Conservation (phyloP, 2,329 filamentous ascomycete genomes). For the Bisporella sp. region DNA sequence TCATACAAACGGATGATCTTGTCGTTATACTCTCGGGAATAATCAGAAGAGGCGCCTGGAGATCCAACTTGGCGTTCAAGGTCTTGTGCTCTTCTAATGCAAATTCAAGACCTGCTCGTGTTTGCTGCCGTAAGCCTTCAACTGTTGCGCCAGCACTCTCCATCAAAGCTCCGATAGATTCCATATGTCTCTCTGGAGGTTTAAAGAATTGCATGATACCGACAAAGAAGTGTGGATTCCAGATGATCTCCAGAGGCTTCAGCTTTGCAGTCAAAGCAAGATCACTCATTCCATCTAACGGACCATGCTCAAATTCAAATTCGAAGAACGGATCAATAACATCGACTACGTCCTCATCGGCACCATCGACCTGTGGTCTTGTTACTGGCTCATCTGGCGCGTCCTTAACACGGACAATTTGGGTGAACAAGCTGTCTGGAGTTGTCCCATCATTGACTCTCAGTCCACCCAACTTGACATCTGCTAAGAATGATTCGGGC, state of each 20-base stretch:
- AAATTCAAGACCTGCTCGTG: conserved; percentile 90
- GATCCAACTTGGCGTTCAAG: conserved; percentile 89
- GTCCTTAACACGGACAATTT: conserved; percentile 94
- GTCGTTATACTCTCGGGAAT: conserved; percentile 87
- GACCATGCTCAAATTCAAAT: conserved; percentile 89
- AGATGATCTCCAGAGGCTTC: conserved; percentile 93
- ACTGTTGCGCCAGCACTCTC: conserved; percentile 94
- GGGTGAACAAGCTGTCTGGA: conserved; percentile 80
- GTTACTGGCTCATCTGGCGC: conserved; percentile 48
- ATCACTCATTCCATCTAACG: conserved; percentile 86
- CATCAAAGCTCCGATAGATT: conserved; percentile 92
- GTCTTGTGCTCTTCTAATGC: conserved; percentile 97
- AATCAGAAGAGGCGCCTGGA: conserved; percentile 94
- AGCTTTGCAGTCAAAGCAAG: conserved; percentile 84
- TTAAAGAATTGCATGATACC: conserved; percentile 94
- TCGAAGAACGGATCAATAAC: conserved; percentile 79
- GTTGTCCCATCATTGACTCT: conserved; percentile 96
- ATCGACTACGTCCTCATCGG: conserved; percentile 30
- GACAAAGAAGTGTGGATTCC: conserved; percentile 90
- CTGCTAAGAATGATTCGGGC: conserved; percentile 82
- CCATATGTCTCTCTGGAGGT: conserved; percentile 94
- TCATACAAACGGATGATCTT: conserved; percentile 76
- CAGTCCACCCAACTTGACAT: conserved; percentile 85
- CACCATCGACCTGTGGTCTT: conserved; percentile 28
- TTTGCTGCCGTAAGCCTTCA: conserved; percentile 90